Evolutionary conservation across 257 asterid genomes (phyloP).

Genomic region (Ophiorrhiza pumila): DNA sequence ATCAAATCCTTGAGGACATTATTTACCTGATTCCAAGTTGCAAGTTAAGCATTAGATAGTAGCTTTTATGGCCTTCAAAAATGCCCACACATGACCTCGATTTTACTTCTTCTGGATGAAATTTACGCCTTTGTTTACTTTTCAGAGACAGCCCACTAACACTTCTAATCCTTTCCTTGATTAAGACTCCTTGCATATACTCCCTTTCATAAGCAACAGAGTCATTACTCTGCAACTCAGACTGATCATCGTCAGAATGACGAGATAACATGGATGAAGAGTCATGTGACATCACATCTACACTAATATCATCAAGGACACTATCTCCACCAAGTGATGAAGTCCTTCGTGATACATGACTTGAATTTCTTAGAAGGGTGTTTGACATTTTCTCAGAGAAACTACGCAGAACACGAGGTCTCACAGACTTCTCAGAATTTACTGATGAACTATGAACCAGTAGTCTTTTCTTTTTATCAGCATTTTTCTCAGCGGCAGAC

Average conservation of each 20-base stretch:
- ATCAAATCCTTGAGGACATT: conserved; percentile 10
- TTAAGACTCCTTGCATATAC: conserved; percentile 95
- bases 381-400: conserved; percentile 57
- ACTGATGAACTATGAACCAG: conserved; percentile 38
- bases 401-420: conserved; percentile 47
- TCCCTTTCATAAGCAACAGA: conserved; percentile 80
- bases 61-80: conserved; percentile 66
- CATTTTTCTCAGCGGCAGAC: conserved; percentile 39
- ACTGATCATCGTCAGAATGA: conserved; percentile 46
- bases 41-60: conserved; percentile 83
- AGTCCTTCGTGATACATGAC: conserved; percentile 39
- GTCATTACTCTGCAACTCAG: conserved; percentile 38
- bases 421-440: conserved; percentile 38
- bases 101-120: conserved; percentile 53
- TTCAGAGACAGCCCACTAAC: conserved; percentile 44
- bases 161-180: conserved; percentile 62
- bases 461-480: conserved; percentile 42
- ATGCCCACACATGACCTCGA: conserved; percentile 45
- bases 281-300: conserved; percentile 36
- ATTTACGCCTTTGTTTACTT: conserved; percentile 51
- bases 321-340: conserved; percentile 36
- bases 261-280: conserved; percentile 40
- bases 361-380: conserved; percentile 46
- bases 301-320: conserved; percentile 31
- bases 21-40: conserved; percentile 94